phyloP scores from a whole-genome alignment of 805 yeast species.

The Wickerhamiella siamensis region DNA sequence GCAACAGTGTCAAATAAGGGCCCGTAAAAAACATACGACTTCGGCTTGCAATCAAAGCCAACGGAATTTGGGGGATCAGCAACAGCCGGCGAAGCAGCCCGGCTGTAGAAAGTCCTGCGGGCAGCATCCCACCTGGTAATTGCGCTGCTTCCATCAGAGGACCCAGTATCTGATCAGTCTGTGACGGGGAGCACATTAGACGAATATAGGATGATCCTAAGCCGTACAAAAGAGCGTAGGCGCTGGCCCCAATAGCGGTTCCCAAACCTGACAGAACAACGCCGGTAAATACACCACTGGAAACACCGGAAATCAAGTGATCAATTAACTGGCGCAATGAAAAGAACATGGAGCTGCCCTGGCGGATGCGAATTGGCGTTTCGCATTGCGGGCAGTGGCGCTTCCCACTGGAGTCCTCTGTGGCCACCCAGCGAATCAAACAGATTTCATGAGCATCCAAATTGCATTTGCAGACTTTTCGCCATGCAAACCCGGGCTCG shows the following conservation, averaged over 20 bases:
- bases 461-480: conserved; percentile 33
- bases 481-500: conserved; percentile 21
- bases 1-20: not conserved
- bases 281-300: conserved; percentile 2
- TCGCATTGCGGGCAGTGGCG: conserved; percentile 25
- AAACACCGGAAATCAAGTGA: conserved; percentile 3
- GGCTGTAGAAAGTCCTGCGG: conserved; percentile 9
- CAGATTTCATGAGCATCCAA: conserved; percentile 34
- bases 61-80: conserved; percentile 18
- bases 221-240: conserved; percentile 19
- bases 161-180: conserved; percentile 18
- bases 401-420: conserved; percentile 16
- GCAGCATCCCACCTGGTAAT: conserved; percentile 7
- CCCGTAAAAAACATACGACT: not conserved
- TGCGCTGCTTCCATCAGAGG: conserved; percentile 2
- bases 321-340: conserved; percentile 11
- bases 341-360: conserved; percentile 11
- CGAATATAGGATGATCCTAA: conserved; percentile 20
- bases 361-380: conserved; percentile 15
- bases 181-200: conserved; percentile 19
- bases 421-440: conserved; percentile 30
- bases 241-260: not conserved
- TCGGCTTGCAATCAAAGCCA: conserved; percentile 10
- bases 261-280: conserved; percentile 5
- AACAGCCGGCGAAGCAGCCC: conserved; percentile 11